Evolutionary conservation across 2,329 filamentous ascomycete species (phyloP).

Genomic region (Gnomoniopsis smithogilvyi): DNA sequence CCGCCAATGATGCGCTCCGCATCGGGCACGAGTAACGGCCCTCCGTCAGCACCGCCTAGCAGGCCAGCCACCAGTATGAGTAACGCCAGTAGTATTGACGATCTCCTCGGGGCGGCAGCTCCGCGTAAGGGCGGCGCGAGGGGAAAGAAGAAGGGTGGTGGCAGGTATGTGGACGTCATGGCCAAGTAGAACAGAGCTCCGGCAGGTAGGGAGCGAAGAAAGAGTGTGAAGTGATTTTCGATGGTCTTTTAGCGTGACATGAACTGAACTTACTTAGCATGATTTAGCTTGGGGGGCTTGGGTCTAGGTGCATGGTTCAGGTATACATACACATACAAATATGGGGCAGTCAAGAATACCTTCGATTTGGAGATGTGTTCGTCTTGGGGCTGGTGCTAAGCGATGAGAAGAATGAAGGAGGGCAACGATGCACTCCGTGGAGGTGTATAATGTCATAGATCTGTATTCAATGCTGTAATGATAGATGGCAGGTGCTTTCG

Average conservation of each 20-base stretch:
- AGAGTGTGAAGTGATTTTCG: neutral
- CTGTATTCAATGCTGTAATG: constrained; percentile 9
- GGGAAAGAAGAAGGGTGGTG: constrained; percentile 65
- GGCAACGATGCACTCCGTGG: neutral
- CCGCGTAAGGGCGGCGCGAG: constrained; percentile 64
- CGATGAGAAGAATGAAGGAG: neutral
- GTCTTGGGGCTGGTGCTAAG: neutral
- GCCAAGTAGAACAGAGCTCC: constrained; percentile 48
- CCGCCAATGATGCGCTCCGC: constrained; percentile 45
- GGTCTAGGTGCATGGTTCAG: constrained; percentile 3
- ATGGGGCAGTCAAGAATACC: neutral
- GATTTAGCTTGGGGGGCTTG: neutral
- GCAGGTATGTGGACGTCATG: constrained; percentile 96
- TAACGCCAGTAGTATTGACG: constrained; percentile 92
- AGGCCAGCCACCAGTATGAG: constrained; percentile 79
- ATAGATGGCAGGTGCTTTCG: neutral
- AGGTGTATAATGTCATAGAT: constrained; percentile 9
- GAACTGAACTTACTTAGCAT: neutral
- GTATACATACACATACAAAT: neutral
- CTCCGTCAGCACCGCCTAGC: constrained; percentile 54
- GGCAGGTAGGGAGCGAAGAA: neutral
- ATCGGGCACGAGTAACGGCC: constrained; percentile 42
- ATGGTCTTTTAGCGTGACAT: neutral
- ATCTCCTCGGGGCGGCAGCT: constrained; percentile 73
- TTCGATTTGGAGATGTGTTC: neutral